Percentiles rank a stretch among this genome's conserved stretches.
These are phyloP conservation scores for Anethum foeniculum DNA, from an alignment of 140 eudicot species.

Conservation along the genomic window DNA sequence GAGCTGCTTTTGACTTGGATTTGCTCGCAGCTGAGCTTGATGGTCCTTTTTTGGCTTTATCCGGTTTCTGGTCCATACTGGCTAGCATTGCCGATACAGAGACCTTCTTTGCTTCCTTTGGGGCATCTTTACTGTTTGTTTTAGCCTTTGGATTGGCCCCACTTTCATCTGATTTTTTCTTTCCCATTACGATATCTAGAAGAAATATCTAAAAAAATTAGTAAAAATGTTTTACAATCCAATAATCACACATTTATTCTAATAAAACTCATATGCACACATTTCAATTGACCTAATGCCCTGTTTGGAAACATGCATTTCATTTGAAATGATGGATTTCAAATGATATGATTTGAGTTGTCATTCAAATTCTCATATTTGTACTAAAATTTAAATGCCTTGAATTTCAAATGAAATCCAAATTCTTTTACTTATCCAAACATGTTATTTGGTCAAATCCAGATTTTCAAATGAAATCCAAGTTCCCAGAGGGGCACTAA, in stretches of 20 bases:
- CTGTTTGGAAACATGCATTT: no score
- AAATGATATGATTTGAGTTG: no score
- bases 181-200: conserved; percentile 29
- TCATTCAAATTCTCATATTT: no score
- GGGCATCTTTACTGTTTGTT: conserved; percentile 12
- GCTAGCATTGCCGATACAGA: conserved; percentile 73
- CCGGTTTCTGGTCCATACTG: conserved; percentile 73
- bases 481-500: no score
- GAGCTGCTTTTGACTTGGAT: conserved; percentile 46
- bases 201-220: not conserved
- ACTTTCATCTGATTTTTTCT: conserved; percentile 37
- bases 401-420: no score
- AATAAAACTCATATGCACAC: not conserved
- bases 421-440: no score
- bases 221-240: not conserved
- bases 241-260: not conserved
- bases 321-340: no score
- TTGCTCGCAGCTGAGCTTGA: conserved; percentile 28
- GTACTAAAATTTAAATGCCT: no score
- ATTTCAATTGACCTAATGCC: not conserved
- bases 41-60: conserved; percentile 46
- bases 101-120: conserved; percentile 42
- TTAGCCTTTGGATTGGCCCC: conserved; percentile 32
- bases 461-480: no score
- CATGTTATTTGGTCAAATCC: no score